Conservation (phyloP, 1,139 yeast genomes). For the Hemisphaericaspora subhashii region DNA sequence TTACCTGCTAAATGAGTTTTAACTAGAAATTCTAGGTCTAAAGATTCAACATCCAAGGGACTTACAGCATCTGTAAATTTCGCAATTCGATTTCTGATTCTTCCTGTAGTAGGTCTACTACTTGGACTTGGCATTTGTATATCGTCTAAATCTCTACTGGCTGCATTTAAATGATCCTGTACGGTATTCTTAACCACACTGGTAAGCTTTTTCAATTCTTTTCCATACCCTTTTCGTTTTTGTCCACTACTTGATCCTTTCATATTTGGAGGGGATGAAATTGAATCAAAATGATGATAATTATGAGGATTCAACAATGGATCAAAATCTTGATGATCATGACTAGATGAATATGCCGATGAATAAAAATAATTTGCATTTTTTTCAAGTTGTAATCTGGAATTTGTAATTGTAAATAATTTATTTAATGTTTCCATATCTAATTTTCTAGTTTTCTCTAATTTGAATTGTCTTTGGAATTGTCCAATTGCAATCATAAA, state of each 20-base stretch:
- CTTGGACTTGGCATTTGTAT: constrained; percentile 10
- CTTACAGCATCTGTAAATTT: constrained; percentile 37
- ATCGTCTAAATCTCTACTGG: constrained; percentile 28
- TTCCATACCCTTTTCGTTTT: constrained; percentile 31
- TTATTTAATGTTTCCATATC: constrained; percentile 65
- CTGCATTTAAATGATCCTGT: constrained; percentile 53
- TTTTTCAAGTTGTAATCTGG: constrained; percentile 35
- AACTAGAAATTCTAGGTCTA: constrained; percentile 39
- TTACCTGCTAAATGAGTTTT: constrained; percentile 36
- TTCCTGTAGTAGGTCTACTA: constrained; percentile 22
- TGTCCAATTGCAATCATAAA: constrained; percentile 62
- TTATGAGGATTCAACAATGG: not conserved
- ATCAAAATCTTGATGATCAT: constrained; percentile 7
- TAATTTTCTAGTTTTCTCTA: constrained; percentile 57
- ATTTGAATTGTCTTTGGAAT: constrained; percentile 57
- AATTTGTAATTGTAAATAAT: constrained; percentile 59
- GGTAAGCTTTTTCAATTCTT: constrained; percentile 60
- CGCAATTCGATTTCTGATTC: constrained; percentile 37
- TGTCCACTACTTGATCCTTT: constrained; percentile 15
- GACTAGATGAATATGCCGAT: constrained; percentile 8
- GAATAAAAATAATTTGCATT: constrained; percentile 15
- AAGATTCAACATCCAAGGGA: constrained; percentile 46
- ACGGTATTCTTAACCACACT: constrained; percentile 73
- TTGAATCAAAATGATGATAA: not conserved
- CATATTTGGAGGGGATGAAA: constrained; percentile 1